Conservation (phyloP, 768 basidiomycete species). For the Boletus tylopilopsis region DNA sequence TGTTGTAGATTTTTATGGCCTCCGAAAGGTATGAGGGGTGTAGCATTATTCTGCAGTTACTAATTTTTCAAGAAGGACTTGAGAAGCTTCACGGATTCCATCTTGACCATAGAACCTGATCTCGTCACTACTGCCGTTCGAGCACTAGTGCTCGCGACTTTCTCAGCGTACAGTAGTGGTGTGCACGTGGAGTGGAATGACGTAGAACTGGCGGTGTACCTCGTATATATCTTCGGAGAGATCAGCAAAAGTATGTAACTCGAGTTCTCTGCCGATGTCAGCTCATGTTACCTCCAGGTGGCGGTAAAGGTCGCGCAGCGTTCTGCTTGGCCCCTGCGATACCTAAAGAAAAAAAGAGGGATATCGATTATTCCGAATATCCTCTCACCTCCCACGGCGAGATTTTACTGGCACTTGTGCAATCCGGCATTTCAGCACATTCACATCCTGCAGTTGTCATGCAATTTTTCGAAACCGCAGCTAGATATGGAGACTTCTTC, state of each 20-base stretch:
- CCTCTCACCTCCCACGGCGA: conserved; percentile 89
- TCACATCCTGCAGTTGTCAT: conserved; percentile 81
- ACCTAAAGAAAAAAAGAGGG: conserved; percentile 64
- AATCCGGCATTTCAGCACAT: conserved; percentile 76
- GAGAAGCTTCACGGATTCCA: conserved; percentile 80
- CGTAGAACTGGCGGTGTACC: conserved; percentile 88
- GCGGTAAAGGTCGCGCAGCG: conserved; percentile 76
- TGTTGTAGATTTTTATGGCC: conserved; percentile 71
- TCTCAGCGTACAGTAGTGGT: conserved; percentile 62
- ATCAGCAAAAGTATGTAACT: conserved; percentile 73
- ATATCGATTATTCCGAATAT: conserved; percentile 70
- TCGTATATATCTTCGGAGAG: conserved; percentile 93
- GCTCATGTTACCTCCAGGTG: conserved; percentile 40
- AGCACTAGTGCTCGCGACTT: conserved; percentile 67
- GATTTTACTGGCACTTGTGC: conserved; percentile 79
- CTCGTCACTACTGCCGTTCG: conserved; percentile 79
- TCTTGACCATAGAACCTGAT: conserved; percentile 79
- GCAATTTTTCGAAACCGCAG: conserved; percentile 89
- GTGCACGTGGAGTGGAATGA: conserved; percentile 81
- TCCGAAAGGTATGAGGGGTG: conserved; percentile 65
- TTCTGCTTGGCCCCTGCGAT: conserved; percentile 77
- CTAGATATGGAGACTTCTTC: conserved; percentile 97
- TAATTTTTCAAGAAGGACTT: conserved; percentile 58
- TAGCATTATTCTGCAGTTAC: conserved; percentile 1
- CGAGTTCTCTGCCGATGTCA: neutral